Percentiles rank a stretch among this genome's conserved stretches.
Evolutionary conservation across 2,329 filamentous ascomycete species (phyloP).

Genomic region (Alternaria sp.): DNA sequence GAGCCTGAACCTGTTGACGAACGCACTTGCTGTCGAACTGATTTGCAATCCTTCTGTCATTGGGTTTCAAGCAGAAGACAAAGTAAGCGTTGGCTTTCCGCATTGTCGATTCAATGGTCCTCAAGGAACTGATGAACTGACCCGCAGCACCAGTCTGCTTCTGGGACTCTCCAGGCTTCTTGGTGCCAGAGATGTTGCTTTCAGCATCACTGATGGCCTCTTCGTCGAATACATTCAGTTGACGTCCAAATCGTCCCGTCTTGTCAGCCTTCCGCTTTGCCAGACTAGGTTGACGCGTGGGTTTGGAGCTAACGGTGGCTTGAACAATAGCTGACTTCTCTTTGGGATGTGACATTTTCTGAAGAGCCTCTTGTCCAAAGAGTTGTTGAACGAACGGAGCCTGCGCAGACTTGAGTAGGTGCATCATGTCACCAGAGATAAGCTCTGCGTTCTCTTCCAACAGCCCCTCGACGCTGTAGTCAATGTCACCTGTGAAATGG

Average conservation of each 20-base stretch:
- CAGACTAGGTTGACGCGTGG: slow-evolving; percentile 90
- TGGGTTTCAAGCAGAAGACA: slow-evolving; percentile 96
- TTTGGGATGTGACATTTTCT: slow-evolving; percentile 91
- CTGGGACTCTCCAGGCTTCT: slow-evolving; percentile 38
- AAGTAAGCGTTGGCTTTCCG: slow-evolving; percentile 93
- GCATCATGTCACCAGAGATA: slow-evolving; percentile 95
- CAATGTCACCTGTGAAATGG: slow-evolving; percentile 96
- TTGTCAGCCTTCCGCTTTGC: slow-evolving; percentile 78
- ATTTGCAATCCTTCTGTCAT: slow-evolving; percentile 95
- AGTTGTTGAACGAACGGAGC: slow-evolving; percentile 89
- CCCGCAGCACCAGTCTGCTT: slow-evolving; percentile 87
- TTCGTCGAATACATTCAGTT: slow-evolving; percentile 53
- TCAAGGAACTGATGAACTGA: slow-evolving; percentile 88
- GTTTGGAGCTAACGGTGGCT: slow-evolving; percentile 95
- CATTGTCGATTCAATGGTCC: slow-evolving; percentile 89
- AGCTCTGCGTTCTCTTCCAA: slow-evolving; percentile 96
- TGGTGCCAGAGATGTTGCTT: slow-evolving; percentile 54
- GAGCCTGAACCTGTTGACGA: slow-evolving; percentile 89
- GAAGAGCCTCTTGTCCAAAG: slow-evolving; percentile 94
- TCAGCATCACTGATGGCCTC: slow-evolving; percentile 58
- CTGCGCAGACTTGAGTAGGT: slow-evolving; percentile 86
- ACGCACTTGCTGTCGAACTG: slow-evolving; percentile 99
- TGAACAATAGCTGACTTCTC: slow-evolving; percentile 93
- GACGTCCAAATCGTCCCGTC: slow-evolving; percentile 57
- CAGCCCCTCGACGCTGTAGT: slow-evolving; percentile 86